Evolutionary conservation across 1,284 basidiomycete genomes (phyloP).

Genomic region (Gymnopus androsaceus): DNA sequence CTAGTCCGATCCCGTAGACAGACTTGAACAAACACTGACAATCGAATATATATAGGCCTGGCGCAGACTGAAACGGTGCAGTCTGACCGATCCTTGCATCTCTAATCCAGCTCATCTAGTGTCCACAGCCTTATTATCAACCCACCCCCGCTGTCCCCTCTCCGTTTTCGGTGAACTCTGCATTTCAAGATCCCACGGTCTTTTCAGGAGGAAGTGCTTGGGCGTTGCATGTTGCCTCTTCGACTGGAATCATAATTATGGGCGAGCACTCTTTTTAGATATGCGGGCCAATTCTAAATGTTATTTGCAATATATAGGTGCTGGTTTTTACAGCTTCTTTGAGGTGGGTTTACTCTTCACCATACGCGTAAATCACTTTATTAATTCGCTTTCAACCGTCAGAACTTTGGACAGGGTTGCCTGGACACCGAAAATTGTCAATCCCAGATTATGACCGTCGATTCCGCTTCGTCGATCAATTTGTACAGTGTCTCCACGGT

Average conservation of each 20-base stretch:
- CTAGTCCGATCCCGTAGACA: no score
- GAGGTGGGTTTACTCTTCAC: slow-evolving; percentile 5
- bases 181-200: slow-evolving; percentile 49
- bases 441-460: slow-evolving; percentile 50
- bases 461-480: slow-evolving; percentile 37
- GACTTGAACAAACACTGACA: no score
- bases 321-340: slow-evolving; percentile 62
- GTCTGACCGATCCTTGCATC: no score
- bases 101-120: background rate
- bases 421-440: slow-evolving; percentile 50
- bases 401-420: slow-evolving; percentile 52
- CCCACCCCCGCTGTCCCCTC: slow-evolving; percentile 46
- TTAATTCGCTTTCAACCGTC: background rate
- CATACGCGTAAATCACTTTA: background rate
- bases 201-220: slow-evolving; percentile 37
- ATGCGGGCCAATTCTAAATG: background rate
- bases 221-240: slow-evolving; percentile 48
- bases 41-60: slow-evolving; percentile 59
- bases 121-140: slow-evolving; percentile 49
- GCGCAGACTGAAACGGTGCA: slow-evolving; percentile 61
- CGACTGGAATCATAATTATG: slow-evolving; percentile 52
- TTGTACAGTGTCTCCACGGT: slow-evolving; percentile 62
- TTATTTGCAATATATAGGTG: slow-evolving; percentile 35
- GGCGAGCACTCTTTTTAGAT: slow-evolving; percentile 30
- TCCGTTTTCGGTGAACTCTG: slow-evolving; percentile 42